Base-by-base conservation (phyloP, 1,284 basidiomycete species). In the Ceratobasidium theobromae region DNA sequence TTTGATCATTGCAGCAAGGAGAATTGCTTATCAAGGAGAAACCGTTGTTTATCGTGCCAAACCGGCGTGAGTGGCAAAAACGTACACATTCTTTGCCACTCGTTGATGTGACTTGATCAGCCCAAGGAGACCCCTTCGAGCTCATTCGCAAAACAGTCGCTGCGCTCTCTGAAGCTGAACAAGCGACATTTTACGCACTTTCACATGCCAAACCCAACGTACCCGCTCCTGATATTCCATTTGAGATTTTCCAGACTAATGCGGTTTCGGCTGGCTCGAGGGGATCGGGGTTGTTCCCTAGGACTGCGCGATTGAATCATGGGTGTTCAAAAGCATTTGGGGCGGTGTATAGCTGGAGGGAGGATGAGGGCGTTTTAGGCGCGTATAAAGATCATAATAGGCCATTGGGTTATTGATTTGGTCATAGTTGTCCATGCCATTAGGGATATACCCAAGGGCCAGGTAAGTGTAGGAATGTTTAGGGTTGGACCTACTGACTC, bases 281-380 rank as follows among this genome's bases (percentile, higher is more conserved):
- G 6, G 74, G 73, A 28, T 81, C 82, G 3, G 86, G 84, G 0
- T 76, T 88, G 14, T 87, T 87, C 72, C 85, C 85, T 12, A 77
- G 73, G 23, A 85, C 84, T 78, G 84, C 85, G 9, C 77, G 86
- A 48, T 70, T 87, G 64, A 88, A 88, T 70, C 86, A 87, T 69
- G 85, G 83, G 0, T 87, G 85, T 72, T 82, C 84, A 2, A 77
- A 79, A 62, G 83, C 84, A 8, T 86, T 87, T 75, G 86, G 86
- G 72, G 78, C 78, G 1, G 82, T 87, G 12, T 87, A 87, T 71
- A 78, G 78, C 0, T 87, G 82, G 62, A 69, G 70, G 48, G 67
- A 66, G 21, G 53, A 67, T 3, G 67, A 69, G 25, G 66, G 54
- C 21, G 55, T 65, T 21, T 41, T 68, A 21, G 65, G 69, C 66